Evolutionary conservation across 2,329 filamentous ascomycete genomes (phyloP).

Genomic region (Penicillium sp.): DNA sequence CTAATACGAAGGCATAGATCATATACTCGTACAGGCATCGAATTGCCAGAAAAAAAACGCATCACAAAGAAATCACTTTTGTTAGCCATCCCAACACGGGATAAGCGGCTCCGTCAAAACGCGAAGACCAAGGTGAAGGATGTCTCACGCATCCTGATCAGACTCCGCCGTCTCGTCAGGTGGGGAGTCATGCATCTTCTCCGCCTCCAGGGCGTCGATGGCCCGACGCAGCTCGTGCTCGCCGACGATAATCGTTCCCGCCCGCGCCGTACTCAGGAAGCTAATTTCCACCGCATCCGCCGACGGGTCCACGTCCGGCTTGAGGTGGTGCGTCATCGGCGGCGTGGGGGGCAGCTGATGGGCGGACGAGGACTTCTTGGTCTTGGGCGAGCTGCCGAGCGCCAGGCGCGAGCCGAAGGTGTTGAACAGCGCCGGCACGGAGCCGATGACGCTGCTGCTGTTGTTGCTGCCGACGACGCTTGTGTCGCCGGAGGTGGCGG

Average conservation of each 20-base stretch:
- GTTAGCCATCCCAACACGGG: too few species aligned
- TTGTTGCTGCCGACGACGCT: too few species aligned
- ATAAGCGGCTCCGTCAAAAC: too few species aligned
- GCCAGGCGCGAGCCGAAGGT: constrained; percentile 16
- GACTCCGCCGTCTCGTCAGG: constrained; percentile 1
- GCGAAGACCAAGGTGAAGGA: too few species aligned
- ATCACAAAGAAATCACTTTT: too few species aligned
- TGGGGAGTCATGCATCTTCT: constrained; percentile 20
- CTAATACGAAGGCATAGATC: too few species aligned
- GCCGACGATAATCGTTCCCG: constrained; percentile 83
- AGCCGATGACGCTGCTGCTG: constrained; percentile 21
- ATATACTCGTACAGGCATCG: too few species aligned
- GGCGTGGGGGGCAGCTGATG: constrained; percentile 12
- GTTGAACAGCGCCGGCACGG: constrained; percentile 18
- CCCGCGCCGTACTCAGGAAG: constrained; percentile 83
- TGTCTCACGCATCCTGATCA: not conserved
- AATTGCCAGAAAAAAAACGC: too few species aligned
- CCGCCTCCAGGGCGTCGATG: constrained; percentile 62
- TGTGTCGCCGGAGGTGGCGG: too few species aligned
- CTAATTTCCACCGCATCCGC: constrained; percentile 68
- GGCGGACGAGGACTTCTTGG: constrained; percentile 1
- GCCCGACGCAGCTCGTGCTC: constrained; percentile 71
- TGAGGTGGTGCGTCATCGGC: constrained; percentile 29
- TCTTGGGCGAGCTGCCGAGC: constrained; percentile 1
- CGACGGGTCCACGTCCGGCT: constrained; percentile 31